Base-by-base conservation (phyloP, 345 rosid genomes). In the Iberis pinnata region DNA sequence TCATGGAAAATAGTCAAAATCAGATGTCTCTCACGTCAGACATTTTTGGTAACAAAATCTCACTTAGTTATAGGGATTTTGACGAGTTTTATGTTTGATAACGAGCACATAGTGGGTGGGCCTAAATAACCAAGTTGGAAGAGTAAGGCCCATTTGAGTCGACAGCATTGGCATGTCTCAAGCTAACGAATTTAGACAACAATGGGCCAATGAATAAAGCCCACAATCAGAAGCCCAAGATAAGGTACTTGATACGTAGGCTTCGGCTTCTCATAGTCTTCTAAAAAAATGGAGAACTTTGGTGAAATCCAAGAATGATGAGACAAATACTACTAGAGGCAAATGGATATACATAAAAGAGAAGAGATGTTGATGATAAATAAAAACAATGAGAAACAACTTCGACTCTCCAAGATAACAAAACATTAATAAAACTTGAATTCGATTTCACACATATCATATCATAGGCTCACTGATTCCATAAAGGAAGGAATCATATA, bases 331-430 rank as follows among this genome's bases (percentile, higher is more conserved):
- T 50, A 51, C 70, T 67, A 27, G 88, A 79, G 53, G 92, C n/a
- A n/a, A n/a, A n/a, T n/a, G n/a, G n/a, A n/a, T n/a, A n/a, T n/a
- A n/a, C n/a, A n/a, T n/a, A n/a, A n/a, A 81, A 63, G 92, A 81
- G 40, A 76, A 79, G 95, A 83, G 58, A 73, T 79, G 92, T 73
- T 86, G 51, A n/a, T n/a, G n/a, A n/a, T 86, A 76, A 69, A 75
- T 81, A 64, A 88, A 72, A 6, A 24, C 71, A 71, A 67, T 70
- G 73, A 61, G 53, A 76, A 33, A 57, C 71, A 43, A 75, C 78
- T 41, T 75, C 79, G 9, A 73, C 61, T 59, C 74, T 50, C 15
- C 29, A 58, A 43, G 47, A 42, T 42, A 49, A 15, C 18, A 1
- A 58, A 20, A 14, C 17, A 9, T 6, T 13, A 48, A 8, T 39